Evolutionary conservation across 306 rosid species (phyloP).

Genomic region (Quercus variabilis): DNA sequence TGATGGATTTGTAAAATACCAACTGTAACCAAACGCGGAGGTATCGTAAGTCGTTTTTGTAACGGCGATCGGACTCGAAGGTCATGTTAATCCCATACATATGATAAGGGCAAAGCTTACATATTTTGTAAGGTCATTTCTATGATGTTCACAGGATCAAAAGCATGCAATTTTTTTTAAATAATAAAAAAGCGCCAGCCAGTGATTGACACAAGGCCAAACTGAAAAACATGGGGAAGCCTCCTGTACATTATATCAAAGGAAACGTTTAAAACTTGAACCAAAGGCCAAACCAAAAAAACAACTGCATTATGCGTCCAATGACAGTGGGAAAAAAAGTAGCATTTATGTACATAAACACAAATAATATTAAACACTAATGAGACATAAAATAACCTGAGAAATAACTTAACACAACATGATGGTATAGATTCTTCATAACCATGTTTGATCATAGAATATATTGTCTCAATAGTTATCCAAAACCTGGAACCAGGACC

Average conservation of each 20-base stretch:
- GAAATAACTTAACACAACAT: neutral
- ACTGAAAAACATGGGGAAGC: conserved; percentile 13
- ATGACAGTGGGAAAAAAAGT: neutral
- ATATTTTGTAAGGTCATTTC: neutral
- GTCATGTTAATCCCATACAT: neutral
- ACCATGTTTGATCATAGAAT: neutral
- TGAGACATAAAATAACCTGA: neutral
- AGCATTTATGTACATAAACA: neutral
- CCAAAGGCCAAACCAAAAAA: neutral
- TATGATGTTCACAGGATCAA: conserved; percentile 7
- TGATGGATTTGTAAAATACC: no score
- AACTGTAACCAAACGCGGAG: no score
- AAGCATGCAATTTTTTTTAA: neutral
- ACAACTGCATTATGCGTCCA: neutral
- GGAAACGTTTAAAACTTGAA: neutral
- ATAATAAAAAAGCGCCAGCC: neutral
- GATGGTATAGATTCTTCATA: neutral
- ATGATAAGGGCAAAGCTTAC: neutral
- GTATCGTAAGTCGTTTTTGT: no score
- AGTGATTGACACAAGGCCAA: neutral
- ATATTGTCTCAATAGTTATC: neutral
- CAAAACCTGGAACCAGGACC: conserved; percentile 15
- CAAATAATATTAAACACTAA: neutral
- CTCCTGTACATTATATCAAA: neutral
- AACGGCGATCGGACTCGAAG: no score